Conservation (phyloP, 2,329 filamentous ascomycete genomes). For the Penicillium sp. region DNA sequence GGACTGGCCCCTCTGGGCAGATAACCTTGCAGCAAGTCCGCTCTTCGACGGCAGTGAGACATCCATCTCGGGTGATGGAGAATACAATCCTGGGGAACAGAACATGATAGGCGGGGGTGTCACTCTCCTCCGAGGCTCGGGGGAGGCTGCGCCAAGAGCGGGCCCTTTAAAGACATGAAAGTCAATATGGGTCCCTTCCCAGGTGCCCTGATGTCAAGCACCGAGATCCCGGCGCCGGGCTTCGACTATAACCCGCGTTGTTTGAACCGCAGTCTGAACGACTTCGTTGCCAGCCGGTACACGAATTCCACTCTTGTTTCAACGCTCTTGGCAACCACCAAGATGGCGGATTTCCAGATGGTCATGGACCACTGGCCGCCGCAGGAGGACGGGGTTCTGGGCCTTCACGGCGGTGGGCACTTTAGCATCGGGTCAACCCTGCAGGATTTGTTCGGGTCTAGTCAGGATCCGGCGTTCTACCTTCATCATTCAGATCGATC, state of each 20-base stretch:
- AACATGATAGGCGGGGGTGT: conserved; percentile 28
- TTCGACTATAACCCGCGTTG: conserved; percentile 30
- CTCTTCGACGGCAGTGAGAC: conserved; percentile 46
- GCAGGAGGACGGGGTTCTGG: conserved; percentile 25
- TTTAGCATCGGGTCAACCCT: conserved; percentile 42
- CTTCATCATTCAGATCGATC: conserved; percentile 47
- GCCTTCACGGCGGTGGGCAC: conserved; percentile 46
- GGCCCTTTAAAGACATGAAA: conserved; percentile 36
- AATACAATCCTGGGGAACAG: conserved; percentile 26
- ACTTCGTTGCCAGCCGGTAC: conserved; percentile 25
- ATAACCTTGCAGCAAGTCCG: conserved; percentile 37
- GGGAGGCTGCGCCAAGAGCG: conserved; percentile 35
- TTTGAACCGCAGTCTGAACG: conserved; percentile 24
- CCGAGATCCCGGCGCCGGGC: conserved; percentile 13
- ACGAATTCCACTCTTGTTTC: conserved; percentile 17
- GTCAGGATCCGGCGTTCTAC: conserved; percentile 45
- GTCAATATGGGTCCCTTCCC: conserved; percentile 28
- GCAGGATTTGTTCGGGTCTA: conserved; percentile 44
- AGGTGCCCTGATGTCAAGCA: conserved; percentile 7
- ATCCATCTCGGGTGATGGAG: conserved; percentile 45
- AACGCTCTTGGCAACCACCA: conserved; percentile 12
- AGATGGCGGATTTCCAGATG: conserved; percentile 33
- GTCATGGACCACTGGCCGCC: conserved; percentile 34
- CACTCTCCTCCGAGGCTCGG: conserved; percentile 37
- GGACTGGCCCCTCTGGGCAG: conserved; percentile 43